Evolutionary conservation across 2,329 filamentous ascomycete genomes (phyloP).

Genomic region (Neonectria sp.): DNA sequence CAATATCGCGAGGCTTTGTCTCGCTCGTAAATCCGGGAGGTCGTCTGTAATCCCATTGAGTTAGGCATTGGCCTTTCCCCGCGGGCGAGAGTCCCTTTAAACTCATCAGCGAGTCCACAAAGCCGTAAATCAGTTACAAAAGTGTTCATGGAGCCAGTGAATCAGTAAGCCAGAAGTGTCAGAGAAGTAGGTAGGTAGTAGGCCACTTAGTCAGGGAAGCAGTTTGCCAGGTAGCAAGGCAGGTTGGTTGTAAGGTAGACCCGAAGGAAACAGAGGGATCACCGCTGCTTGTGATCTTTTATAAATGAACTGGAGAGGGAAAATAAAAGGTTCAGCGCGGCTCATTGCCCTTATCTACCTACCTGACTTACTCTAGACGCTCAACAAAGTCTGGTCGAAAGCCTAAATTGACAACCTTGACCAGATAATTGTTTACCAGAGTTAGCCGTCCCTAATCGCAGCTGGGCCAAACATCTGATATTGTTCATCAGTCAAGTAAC

Average conservation of each 20-base stretch:
- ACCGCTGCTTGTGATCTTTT: not conserved
- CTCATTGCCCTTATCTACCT: not conserved
- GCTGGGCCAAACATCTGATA: not conserved
- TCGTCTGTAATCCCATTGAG: not conserved
- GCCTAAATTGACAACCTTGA: not conserved
- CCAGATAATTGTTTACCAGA: not conserved
- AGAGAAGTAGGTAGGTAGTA: not conserved
- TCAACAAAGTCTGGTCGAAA: not conserved
- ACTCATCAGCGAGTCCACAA: not conserved
- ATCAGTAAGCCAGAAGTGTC: not conserved
- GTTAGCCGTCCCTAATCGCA: not conserved
- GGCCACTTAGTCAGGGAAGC: not conserved
- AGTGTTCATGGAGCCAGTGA: not conserved
- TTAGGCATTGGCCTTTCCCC: not conserved
- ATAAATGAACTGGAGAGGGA: not conserved
- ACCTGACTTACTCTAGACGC: not conserved
- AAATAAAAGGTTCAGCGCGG: no score
- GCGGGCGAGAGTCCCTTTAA: not conserved
- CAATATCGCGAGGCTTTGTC: no score
- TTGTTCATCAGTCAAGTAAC: not conserved
- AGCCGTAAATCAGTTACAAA: not conserved
- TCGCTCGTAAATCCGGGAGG: no score
- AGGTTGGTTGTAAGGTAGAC: no score
- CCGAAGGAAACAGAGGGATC: not conserved
- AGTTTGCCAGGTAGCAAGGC: not conserved